Percentiles rank a stretch among this genome's conserved stretches.
Conservation (phyloP, 108 stramenopile genomes). For the Aureococcus anophagefferens region DNA sequence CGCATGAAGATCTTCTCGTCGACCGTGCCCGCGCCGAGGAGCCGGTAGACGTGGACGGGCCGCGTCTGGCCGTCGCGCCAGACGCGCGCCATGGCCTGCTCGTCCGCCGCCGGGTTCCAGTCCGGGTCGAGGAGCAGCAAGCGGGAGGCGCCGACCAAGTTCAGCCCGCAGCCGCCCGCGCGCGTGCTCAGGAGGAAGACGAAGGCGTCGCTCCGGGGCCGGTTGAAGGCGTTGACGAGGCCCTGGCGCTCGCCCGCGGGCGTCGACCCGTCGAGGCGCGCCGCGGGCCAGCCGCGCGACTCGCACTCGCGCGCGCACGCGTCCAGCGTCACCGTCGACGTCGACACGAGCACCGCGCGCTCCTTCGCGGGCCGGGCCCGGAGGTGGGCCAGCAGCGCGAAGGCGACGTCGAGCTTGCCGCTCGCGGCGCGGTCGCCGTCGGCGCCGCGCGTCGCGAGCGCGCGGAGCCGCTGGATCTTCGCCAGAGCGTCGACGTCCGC, state of each 20-base stretch:
- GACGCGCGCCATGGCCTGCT: constrained; percentile 30
- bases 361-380: neutral
- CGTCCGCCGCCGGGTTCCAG: constrained; percentile 36
- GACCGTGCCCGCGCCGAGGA: constrained; percentile 22
- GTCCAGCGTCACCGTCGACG: neutral
- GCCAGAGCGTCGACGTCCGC: neutral
- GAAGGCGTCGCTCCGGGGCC: neutral
- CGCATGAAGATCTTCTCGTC: constrained; percentile 33
- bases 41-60: constrained; percentile 16
- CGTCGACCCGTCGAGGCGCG: neutral
- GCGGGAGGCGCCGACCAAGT: constrained; percentile 30
- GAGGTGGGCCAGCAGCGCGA: no score
- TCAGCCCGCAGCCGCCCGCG: constrained; percentile 41
- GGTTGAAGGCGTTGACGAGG: neutral
- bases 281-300: neutral
- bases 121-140: constrained; percentile 24
- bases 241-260: neutral
- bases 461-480: neutral
- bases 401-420: no score
- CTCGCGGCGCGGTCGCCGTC: no score
- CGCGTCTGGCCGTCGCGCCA: constrained; percentile 33
- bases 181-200: constrained; percentile 32
- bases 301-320: neutral
- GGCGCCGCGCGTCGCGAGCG: neutral
- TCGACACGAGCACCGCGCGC: neutral